Base-by-base conservation (phyloP, 2,329 filamentous ascomycete genomes). In the Pseudonectria buxi region DNA sequence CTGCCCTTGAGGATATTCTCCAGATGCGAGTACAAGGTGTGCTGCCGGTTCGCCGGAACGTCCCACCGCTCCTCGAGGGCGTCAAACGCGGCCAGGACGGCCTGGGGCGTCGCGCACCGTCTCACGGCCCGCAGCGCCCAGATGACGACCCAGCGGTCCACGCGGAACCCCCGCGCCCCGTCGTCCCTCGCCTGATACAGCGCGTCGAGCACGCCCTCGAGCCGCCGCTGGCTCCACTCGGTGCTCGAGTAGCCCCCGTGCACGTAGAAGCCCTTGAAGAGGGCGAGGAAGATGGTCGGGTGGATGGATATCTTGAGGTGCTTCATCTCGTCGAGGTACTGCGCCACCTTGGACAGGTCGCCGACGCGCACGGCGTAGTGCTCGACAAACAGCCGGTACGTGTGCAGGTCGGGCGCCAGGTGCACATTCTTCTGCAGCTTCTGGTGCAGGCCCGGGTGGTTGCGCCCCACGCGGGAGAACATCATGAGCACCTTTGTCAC, bases 241-340 rank as follows among this genome's bases (percentile, higher is more conserved):
- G 80, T 79, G 44, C 79, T 60, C 1, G 44, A 67, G 15, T 67
- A 55, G 16, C 78, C 79, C 10, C 89, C 90, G 53, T 95, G 81
- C 3, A 66, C 59, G 24, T 73, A 70, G 54, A 96, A 98, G 0
- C 85, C 88, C 50, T 86, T 82, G 62, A 96, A 85, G 4, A 96
- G 67, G 7, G 83, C 72, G 26, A 92, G 68, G 52, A 90, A 95
- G 15, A 94, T 74, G 38, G 82, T 74, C 6, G 83, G 83, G 41
- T 90, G 78, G 12, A 90, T 64, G 0, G 78, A 75, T 4, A 94
- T 68, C 3, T 71, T 64, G 46, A 80, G 79, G 26, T 66, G 63
- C 37, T 75, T 76, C 87, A 95, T 95, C 56, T 96, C 90, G 30
- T 78, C 74, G 14, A 98, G 65, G 29, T 87, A 75, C 32, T 77